A percentile compares a stretch with the other conserved stretches of the same genome.
Conservation (phyloP, 2,329 filamentous ascomycete species). For the Penicillium brasilianum region DNA sequence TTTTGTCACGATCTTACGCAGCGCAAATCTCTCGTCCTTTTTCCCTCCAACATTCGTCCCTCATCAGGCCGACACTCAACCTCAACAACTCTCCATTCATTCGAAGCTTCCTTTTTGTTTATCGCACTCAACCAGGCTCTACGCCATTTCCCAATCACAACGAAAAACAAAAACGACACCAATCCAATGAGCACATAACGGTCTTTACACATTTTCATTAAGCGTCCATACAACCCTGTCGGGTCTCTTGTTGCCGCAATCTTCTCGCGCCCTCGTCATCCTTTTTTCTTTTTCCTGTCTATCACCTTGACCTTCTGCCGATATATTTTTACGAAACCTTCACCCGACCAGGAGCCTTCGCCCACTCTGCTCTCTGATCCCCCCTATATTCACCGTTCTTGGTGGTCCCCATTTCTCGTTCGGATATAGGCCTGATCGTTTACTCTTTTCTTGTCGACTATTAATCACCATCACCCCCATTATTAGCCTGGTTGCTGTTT, state of each 20-base stretch:
- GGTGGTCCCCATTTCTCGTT: constrained; percentile 27
- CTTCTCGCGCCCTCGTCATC: constrained; percentile 27
- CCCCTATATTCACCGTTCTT: constrained; percentile 20
- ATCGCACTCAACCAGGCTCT: constrained; percentile 8
- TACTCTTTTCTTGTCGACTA: constrained; percentile 30
- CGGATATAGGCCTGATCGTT: constrained; percentile 30
- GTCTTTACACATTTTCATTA: constrained; percentile 44
- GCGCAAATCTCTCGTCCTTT: constrained; percentile 34
- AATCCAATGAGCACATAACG: constrained; percentile 49
- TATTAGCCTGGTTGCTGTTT: constrained; percentile 41
- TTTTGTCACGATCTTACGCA: constrained; percentile 48
- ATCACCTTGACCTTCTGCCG: constrained; percentile 29
- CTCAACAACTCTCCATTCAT: constrained; percentile 8
- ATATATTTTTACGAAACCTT: constrained; percentile 33
- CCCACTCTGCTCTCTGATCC: constrained; percentile 6
- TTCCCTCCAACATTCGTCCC: constrained; percentile 15
- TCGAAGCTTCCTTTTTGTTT: constrained; percentile 25
- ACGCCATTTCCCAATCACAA: constrained; percentile 21
- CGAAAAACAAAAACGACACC: constrained; percentile 42
- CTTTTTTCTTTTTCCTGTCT: constrained; percentile 32
- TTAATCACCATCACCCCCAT: constrained; percentile 30
- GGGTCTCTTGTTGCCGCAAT: constrained; percentile 36
- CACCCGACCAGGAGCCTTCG: constrained; percentile 10
- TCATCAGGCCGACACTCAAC: constrained; percentile 15
- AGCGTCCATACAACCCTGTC: constrained; percentile 33